A percentile compares a stretch with the other conserved stretches of the same genome.
These are phyloP conservation scores for Suhomyces guaymorum DNA, from an alignment of 1,139 yeast genomes.

Conservation along the genomic window DNA sequence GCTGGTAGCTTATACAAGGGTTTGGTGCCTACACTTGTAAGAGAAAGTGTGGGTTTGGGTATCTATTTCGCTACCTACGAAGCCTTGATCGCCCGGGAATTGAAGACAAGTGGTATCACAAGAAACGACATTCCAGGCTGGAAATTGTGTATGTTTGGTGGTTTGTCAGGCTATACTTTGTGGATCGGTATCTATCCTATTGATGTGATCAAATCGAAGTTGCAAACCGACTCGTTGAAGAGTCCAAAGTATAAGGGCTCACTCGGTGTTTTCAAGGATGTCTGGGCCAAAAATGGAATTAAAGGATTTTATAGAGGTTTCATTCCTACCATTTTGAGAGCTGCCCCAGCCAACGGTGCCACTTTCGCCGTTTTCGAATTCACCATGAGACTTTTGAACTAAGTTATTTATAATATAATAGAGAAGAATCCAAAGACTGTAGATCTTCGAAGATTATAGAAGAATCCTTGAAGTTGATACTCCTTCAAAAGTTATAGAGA, in stretches of 20 bases:
- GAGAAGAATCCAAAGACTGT: no score
- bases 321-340: constrained; percentile 85
- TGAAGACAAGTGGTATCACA: constrained; percentile 36
- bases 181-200: constrained; percentile 83
- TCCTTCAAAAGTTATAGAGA: no score
- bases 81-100: constrained; percentile 71
- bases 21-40: constrained; percentile 69
- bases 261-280: constrained; percentile 54
- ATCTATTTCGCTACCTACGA: constrained; percentile 87
- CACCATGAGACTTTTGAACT: constrained; percentile 59
- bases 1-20: constrained; percentile 73
- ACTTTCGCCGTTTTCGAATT: constrained; percentile 90
- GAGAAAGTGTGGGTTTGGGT: constrained; percentile 90
- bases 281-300: constrained; percentile 58
- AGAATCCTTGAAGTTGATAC: no score
- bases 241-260: constrained; percentile 51
- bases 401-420: no score
- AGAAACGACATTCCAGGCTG: constrained; percentile 79
- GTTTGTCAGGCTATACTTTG: constrained; percentile 80
- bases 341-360: constrained; percentile 97
- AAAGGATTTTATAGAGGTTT: constrained; percentile 87
- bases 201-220: constrained; percentile 80
- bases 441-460: no score
- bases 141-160: constrained; percentile 81
- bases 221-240: constrained; percentile 75